These are phyloP conservation scores for Podospora appendiculata DNA, from an alignment of 495 filamentous ascomycete genomes.

Conservation along the genomic window DNA sequence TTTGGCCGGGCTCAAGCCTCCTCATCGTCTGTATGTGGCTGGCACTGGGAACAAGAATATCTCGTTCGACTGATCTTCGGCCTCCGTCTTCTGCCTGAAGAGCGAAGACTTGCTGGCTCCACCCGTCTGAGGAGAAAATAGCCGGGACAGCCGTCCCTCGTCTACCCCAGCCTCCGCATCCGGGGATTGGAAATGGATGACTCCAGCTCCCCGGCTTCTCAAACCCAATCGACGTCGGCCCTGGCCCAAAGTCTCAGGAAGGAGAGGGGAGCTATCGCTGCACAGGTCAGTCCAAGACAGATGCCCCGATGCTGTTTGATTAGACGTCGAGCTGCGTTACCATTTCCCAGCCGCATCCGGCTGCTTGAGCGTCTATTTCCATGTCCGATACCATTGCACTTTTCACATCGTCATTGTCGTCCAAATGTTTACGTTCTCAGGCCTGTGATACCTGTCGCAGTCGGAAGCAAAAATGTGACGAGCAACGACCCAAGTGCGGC, in stretches of 20 bases:
- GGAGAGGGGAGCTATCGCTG: constrained; percentile 42
- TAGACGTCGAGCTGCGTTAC: too few species aligned
- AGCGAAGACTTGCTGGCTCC: neutral
- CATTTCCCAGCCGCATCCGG: neutral
- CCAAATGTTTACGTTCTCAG: constrained; percentile 17
- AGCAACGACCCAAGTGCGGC: constrained; percentile 72
- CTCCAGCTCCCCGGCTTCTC: constrained; percentile 1
- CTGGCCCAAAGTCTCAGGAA: constrained; percentile 21
- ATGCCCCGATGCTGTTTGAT: neutral
- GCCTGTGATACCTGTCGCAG: constrained; percentile 77
- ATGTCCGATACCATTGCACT: too few species aligned
- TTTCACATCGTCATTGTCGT: neutral
- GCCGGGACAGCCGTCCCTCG: neutral
- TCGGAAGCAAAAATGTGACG: constrained; percentile 87
- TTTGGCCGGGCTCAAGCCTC: neutral
- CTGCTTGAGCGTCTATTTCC: too few species aligned
- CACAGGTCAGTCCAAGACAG: constrained; percentile 26
- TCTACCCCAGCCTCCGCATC: neutral
- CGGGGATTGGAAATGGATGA: constrained; percentile 9
- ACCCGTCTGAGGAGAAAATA: neutral
- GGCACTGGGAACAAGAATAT: neutral
- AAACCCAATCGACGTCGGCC: neutral
- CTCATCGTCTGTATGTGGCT: neutral
- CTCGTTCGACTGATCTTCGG: neutral
- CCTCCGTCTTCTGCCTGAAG: neutral